Conservation (phyloP, 768 basidiomycete genomes). For the Phaffia tasmanica region DNA sequence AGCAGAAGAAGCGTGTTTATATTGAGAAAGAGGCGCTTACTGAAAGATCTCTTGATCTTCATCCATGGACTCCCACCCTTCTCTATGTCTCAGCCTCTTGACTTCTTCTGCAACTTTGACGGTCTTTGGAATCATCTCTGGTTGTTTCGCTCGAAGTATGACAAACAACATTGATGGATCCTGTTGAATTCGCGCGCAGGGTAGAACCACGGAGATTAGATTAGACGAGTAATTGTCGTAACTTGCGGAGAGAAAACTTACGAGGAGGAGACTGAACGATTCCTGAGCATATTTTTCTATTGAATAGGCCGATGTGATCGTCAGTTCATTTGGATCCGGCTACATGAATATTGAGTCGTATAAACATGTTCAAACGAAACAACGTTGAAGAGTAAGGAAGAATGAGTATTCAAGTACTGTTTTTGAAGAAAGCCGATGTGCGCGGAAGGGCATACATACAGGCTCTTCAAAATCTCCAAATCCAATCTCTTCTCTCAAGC, state of each 20-base stretch:
- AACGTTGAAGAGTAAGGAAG: background rate
- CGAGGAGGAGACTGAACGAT: constrained; percentile 17
- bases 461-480: constrained; percentile 21
- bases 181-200: background rate
- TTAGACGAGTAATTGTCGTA: background rate
- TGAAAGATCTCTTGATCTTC: constrained; percentile 11
- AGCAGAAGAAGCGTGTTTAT: background rate
- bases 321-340: constrained; percentile 22
- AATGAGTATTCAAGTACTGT: too few species aligned
- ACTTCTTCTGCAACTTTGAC: constrained; percentile 13
- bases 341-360: background rate
- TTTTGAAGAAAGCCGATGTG: background rate
- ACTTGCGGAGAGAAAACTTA: background rate
- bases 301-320: constrained; percentile 3
- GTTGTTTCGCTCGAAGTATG: constrained; percentile 4
- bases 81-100: constrained; percentile 6
- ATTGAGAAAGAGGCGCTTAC: constrained; percentile 1
- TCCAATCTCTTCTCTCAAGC: constrained; percentile 1
- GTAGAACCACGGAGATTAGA: background rate
- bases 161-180: constrained; percentile 19
- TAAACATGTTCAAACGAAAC: background rate
- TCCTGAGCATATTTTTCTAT: background rate
- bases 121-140: constrained; percentile 12
- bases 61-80: constrained; percentile 4
- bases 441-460: constrained; percentile 1